phyloP scores from a whole-genome alignment of 306 rosid genomes.

The Cucumis cinereus region DNA sequence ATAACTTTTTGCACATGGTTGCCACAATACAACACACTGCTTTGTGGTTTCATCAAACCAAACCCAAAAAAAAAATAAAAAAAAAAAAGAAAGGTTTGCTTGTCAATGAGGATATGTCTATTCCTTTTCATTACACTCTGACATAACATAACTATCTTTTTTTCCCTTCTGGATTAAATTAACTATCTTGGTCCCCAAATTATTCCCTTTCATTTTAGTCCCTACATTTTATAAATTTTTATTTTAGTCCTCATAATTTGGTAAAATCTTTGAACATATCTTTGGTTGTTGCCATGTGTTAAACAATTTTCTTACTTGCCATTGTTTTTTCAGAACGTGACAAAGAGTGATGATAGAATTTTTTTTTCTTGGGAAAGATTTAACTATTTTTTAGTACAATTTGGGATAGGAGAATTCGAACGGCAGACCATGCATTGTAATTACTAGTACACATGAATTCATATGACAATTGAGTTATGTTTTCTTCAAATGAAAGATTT shows the following conservation, averaged over 20 bases:
- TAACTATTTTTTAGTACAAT: no score
- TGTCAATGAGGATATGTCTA: constrained; percentile 46
- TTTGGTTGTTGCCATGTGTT: background rate
- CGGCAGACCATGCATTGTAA: no score
- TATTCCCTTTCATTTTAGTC: background rate
- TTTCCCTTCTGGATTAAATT: background rate
- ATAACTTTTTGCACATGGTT: constrained; percentile 73
- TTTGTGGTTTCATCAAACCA: constrained; percentile 10
- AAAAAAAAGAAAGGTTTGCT: constrained; percentile 52
- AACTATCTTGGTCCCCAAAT: background rate
- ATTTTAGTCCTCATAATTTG: background rate
- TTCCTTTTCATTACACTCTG: constrained; percentile 43
- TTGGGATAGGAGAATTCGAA: no score
- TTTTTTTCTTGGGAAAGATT: background rate
- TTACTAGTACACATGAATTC: no score
- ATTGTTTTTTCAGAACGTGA: background rate
- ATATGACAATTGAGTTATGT: no score
- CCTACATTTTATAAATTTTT: background rate
- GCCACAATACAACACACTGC: constrained; percentile 1
- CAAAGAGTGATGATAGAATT: background rate
- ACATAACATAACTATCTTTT: background rate
- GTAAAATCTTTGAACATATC: background rate
- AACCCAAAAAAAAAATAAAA: constrained; percentile 2
- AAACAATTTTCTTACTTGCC: background rate
- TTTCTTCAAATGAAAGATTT: no score